Base-by-base conservation (phyloP, 495 filamentous ascomycete species). In the Penicillium arizonense region DNA sequence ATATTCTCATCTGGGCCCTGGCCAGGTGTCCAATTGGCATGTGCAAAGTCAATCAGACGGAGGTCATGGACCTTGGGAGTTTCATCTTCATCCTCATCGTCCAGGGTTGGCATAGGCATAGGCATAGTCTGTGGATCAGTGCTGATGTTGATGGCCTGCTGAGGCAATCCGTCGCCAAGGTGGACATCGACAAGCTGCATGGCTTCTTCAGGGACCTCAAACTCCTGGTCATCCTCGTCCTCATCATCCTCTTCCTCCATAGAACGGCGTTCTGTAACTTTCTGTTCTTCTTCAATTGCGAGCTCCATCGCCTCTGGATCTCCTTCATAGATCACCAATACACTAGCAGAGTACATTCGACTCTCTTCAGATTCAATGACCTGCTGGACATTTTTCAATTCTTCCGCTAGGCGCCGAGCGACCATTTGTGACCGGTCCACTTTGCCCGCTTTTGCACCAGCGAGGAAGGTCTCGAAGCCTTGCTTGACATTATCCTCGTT, bases 1-100 rank as follows among this genome's bases (percentile, higher is more conserved):
- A 81, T 65, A 64, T 97, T 97, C 73, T 95, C 87, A 68, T 98
- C 94, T 1, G 89, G 88, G 0, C 92, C 94, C 57, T 87, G 68
- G 6, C 91, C 91, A 3, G 91, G 90, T 3, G 82, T 86, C 89
- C 89, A 98, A 24, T 74, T 70, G 16, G 94, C 93, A 73, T 98
- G 94, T 18, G 94, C 94, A 75, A 98, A 98, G 69, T 98, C 94
- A 55, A 98, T 97, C 58, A 98, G 72, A 64, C 95, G 94, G 49
- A 96, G 77, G 32, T 81, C 81, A 64, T 88, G 89, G 18, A 95
- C 84, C 59, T 85, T 84, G 0, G 89, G 90, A 16, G 81, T 65
- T n/a, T 77, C 74, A 4, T 82, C 77, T 42, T 87, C 87, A 0
- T 87, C 87, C 1, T 87, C 84, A 0, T 87, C 83, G 2, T 80